Percentiles rank a stretch among this genome's conserved stretches.
phyloP scores from a whole-genome alignment of 306 rosid genomes.

The Ziziphus jujuba region DNA sequence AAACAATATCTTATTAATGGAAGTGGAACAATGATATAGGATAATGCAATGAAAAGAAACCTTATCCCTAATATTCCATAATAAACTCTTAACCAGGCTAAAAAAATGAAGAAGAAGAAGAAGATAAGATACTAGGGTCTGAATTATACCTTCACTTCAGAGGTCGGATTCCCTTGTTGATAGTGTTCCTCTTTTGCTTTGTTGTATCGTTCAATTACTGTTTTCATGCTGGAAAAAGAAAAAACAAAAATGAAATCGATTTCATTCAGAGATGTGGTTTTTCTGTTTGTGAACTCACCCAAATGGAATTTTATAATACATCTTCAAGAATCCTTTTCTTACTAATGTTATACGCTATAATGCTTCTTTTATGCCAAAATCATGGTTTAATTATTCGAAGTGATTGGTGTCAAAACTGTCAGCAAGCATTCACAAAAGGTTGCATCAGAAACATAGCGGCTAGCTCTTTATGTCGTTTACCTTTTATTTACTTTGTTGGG shows the following conservation, averaged over 20 bases:
- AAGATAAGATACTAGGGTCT: too few relatives aligned
- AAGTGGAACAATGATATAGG: too few relatives aligned
- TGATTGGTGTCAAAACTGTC: too few relatives aligned
- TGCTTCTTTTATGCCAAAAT: neutral
- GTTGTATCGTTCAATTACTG: slow-evolving; percentile 76
- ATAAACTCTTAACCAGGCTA: neutral
- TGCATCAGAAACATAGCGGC: too few relatives aligned
- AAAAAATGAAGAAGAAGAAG: neutral
- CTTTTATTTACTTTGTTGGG: too few relatives aligned
- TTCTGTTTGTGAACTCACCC: neutral
- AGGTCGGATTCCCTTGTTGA: slow-evolving; percentile 49
- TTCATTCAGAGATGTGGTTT: slow-evolving; percentile 26
- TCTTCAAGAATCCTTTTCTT: slow-evolving; percentile 2
- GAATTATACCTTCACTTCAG: slow-evolving; percentile 79
- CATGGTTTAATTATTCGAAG: neutral
- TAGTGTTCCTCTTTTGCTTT: slow-evolving; percentile 69
- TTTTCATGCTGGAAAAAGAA: slow-evolving; percentile 65
- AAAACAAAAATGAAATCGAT: slow-evolving; percentile 10
- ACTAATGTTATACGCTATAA: neutral
- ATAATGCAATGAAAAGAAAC: too few relatives aligned
- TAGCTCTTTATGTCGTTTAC: too few relatives aligned
- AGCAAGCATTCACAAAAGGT: too few relatives aligned
- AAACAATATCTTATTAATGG: neutral
- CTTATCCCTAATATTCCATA: neutral
- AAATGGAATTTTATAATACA: neutral